These are phyloP conservation scores for Lichtheimia ramosa DNA, from an alignment of 371 early-diverging fungal species.

Conservation along the genomic window DNA sequence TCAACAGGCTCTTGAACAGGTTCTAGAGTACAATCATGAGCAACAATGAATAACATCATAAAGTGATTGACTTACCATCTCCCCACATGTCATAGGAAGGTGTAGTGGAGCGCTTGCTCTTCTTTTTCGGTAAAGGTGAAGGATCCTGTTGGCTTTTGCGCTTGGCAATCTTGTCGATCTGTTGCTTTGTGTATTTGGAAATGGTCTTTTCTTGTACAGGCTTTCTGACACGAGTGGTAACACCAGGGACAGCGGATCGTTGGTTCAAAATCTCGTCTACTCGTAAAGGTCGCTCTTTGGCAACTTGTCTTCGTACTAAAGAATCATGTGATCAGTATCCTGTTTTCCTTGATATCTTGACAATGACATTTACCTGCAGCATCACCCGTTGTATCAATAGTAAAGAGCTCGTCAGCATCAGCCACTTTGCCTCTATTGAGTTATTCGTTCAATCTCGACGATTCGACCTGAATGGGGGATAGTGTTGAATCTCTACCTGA, in stretches of 20 bases:
- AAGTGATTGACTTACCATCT: slow-evolving; percentile 10
- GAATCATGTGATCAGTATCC: slow-evolving; percentile 1
- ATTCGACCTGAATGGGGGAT: not conserved
- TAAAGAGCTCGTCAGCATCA: slow-evolving; percentile 69
- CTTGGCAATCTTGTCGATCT: slow-evolving; percentile 25
- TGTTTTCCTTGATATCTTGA: not conserved
- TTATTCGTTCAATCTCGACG: not conserved
- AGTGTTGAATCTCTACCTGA: slow-evolving; percentile 51
- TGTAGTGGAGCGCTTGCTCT: slow-evolving; percentile 15
- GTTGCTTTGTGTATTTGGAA: slow-evolving; percentile 25
- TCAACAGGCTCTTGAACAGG: not conserved
- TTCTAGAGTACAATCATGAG: not conserved
- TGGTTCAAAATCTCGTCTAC: slow-evolving; percentile 80
- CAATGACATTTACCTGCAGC: slow-evolving; percentile 36
- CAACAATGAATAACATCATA: not conserved
- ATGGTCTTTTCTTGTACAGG: slow-evolving; percentile 22
- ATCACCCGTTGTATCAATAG: slow-evolving; percentile 75
- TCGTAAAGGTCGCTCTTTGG: slow-evolving; percentile 59
- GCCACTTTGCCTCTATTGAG: slow-evolving; percentile 53
- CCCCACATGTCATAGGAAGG: slow-evolving; percentile 59
- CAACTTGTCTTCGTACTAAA: slow-evolving; percentile 29
- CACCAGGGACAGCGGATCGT: slow-evolving; percentile 62
- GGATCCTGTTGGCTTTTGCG: slow-evolving; percentile 18
- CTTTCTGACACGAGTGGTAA: slow-evolving; percentile 23
- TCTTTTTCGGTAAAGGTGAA: slow-evolving; percentile 20